Evolutionary conservation across 139 green algal species (phyloP).

Genomic region (Picochlorum sp.): DNA sequence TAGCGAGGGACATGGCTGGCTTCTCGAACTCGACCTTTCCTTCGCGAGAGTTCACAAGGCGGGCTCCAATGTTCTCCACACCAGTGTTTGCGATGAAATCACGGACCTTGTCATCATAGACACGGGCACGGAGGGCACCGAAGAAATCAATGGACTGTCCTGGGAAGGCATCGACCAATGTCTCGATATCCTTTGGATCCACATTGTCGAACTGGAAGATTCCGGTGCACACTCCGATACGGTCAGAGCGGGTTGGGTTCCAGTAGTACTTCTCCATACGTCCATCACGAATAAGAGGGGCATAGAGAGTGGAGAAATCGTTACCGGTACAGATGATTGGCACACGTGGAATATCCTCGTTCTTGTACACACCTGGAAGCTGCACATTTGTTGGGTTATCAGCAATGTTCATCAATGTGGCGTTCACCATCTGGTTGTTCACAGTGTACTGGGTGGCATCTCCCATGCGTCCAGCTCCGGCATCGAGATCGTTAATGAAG

Average conservation of each 20-base stretch:
- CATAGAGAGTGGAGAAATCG: slow-evolving; percentile 99
- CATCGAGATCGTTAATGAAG: slow-evolving; percentile 99
- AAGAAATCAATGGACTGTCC: slow-evolving; percentile 99
- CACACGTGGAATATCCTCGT: slow-evolving; percentile 88
- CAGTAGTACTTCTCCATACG: slow-evolving; percentile 99
- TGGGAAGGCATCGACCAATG: slow-evolving; percentile 93
- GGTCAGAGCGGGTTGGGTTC: slow-evolving; percentile 90
- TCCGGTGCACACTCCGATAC: slow-evolving; percentile 89
- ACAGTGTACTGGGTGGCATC: slow-evolving; percentile 98
- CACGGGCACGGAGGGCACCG: slow-evolving; percentile 81
- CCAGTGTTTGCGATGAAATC: slow-evolving; percentile 73
- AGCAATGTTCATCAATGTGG: slow-evolving; percentile 99
- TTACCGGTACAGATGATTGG: slow-evolving; percentile 96
- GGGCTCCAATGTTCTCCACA: slow-evolving; percentile 79
- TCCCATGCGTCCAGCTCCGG: slow-evolving; percentile 91
- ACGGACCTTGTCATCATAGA: slow-evolving; percentile 90
- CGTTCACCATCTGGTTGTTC: slow-evolving; percentile 99
- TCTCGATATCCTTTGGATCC: slow-evolving; percentile 54
- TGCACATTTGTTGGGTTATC: slow-evolving; percentile 99
- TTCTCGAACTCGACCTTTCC: slow-evolving; percentile 77
- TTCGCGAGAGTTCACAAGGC: slow-evolving; percentile 83
- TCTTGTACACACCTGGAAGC: slow-evolving; percentile 62
- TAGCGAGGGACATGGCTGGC: slow-evolving; percentile 74
- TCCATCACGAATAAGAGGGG: slow-evolving; percentile 96
- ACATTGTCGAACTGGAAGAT: slow-evolving; percentile 87